Percentiles rank a stretch among this genome's conserved stretches.
Conservation (phyloP, 192 early-diverging fungal genomes). For the Haplosporangium gracile region DNA sequence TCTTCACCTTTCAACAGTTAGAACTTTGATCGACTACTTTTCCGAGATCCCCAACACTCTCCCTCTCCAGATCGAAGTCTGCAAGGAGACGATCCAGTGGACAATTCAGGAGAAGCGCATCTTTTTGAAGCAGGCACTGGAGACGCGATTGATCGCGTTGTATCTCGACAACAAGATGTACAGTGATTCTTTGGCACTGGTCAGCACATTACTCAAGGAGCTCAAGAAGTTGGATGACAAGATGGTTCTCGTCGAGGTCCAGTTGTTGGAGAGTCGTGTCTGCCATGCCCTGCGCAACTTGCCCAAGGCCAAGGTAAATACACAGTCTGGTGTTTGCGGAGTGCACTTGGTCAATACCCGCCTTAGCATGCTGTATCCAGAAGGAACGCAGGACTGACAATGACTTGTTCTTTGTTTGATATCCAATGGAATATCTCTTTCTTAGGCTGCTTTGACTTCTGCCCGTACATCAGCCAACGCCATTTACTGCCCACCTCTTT, state of each 20-base stretch:
- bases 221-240: slow-evolving; percentile 99
- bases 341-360: background rate
- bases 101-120: slow-evolving; percentile 91
- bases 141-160: slow-evolving; percentile 92
- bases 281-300: slow-evolving; percentile 94
- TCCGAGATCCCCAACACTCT: slow-evolving; percentile 88
- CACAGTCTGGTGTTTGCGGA: background rate
- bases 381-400: background rate
- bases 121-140: slow-evolving; percentile 94
- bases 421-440: background rate
- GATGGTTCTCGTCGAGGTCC: slow-evolving; percentile 97
- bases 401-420: background rate
- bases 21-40: slow-evolving; percentile 89
- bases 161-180: slow-evolving; percentile 97
- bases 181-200: slow-evolving; percentile 88
- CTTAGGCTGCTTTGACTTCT: slow-evolving; percentile 91
- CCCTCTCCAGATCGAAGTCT: slow-evolving; percentile 91
- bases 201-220: slow-evolving; percentile 89
- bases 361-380: background rate
- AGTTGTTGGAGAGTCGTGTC: slow-evolving; percentile 94
- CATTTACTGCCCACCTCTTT: slow-evolving; percentile 96
- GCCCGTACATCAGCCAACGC: slow-evolving; percentile 97
- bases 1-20: slow-evolving; percentile 64
- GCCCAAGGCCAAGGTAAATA: slow-evolving; percentile 86
- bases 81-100: slow-evolving; percentile 97